Conservation (phyloP, 129 eudicot species). For the Tagetes erecta region DNA sequence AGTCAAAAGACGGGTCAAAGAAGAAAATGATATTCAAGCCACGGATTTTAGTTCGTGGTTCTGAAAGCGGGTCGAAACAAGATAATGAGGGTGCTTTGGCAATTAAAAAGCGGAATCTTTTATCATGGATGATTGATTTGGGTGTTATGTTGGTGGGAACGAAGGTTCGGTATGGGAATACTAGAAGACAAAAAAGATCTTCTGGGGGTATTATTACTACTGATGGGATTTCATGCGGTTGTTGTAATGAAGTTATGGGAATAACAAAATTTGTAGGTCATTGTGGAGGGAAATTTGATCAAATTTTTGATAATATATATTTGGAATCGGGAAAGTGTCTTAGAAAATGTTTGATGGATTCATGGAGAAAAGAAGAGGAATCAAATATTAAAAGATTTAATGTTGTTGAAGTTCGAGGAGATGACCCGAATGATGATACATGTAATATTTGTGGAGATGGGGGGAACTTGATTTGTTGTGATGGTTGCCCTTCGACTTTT, state of each 20-base stretch:
- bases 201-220: conserved; percentile 60
- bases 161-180: conserved; percentile 60
- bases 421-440: conserved; percentile 91
- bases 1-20: conserved; percentile 30
- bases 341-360: conserved; percentile 54
- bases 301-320: conserved; percentile 46
- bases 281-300: conserved; percentile 47
- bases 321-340: conserved; percentile 67
- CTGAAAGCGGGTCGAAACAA: conserved; percentile 41
- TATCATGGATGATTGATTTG: conserved; percentile 88
- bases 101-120: conserved; percentile 56
- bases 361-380: conserved; percentile 78
- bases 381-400: conserved; percentile 37
- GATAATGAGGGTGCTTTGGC: conserved; percentile 39
- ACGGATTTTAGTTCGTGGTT: conserved; percentile 59
- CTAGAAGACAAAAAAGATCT: conserved; percentile 32
- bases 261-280: conserved; percentile 59
- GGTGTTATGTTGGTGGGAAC: conserved; percentile 49
- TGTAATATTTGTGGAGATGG: conserved; percentile 97
- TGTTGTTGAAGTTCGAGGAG: conserved; percentile 57
- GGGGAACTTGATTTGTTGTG: conserved; percentile 91
- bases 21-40: conserved; percentile 39
- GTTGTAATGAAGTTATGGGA: conserved; percentile 52
- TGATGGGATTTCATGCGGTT: conserved; percentile 71
- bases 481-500: conserved; percentile 94